Evolutionary conservation across 257 asterid genomes (phyloP), one percentile per base, ranked within the genome.

Genomic region (Buddleja alternifolia): DNA sequence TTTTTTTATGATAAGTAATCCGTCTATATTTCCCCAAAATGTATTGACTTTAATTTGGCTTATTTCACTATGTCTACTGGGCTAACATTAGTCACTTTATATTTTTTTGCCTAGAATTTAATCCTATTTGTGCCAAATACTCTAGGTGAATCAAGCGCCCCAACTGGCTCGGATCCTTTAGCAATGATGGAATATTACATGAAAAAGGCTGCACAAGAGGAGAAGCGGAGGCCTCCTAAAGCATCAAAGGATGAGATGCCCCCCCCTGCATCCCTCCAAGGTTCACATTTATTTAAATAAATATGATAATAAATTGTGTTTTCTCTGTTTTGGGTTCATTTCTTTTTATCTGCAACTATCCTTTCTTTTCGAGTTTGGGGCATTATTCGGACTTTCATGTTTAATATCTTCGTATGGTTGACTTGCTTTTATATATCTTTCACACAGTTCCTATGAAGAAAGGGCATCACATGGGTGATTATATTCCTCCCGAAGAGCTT

Each of bases 391-490:
- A 62, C 37, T 47, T 44, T 20, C 44, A n/a, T 63, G 19, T 32
- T 52, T n/a, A 2, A 12, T 46, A 34, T 39, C 25, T 60, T 74
- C 39, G 4, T 14, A 21, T 42, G 34, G 1, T 9, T 65, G 51
- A 74, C 70, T 36, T 81, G 25, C 54, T 50, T 29, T 68, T 14
- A 47, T 82, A 39, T 58, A 54, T 47, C 39, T 36, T 2, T 63
- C 15, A 12, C 59, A 23, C 86, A 86, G 92, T 71, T 72, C 70
- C 85, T 29, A 68, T 74, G 24, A 84, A 88, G 80, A 92, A 84
- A 75, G 97, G 98, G 47, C 97, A 92, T 76, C 98, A 92, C 76
- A 92, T 92, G 98, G 98, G 98, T 32, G 98, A 92, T 69, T 92
- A 86, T 76, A 92, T 92, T 74, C 98, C 98, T 25, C 89, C 59